A percentile compares a stretch with the other conserved stretches of the same genome.
phyloP scores from a whole-genome alignment of 1,139 yeast genomes.

The Candida anutae region DNA sequence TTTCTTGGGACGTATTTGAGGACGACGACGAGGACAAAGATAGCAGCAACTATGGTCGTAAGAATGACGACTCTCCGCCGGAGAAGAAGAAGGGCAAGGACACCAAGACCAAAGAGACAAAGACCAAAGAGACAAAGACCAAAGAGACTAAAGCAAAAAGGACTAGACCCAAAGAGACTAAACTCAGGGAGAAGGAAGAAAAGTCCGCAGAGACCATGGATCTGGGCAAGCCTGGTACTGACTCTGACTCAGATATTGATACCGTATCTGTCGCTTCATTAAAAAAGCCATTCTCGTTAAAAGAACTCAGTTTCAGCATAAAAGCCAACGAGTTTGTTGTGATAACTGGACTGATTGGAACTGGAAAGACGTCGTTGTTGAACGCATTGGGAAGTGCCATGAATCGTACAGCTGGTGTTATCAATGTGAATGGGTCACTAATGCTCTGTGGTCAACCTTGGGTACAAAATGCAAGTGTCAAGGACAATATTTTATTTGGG shows the following conservation, averaged over 20 bases:
- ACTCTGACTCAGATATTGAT: slow-evolving; percentile 2
- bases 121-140: slow-evolving; percentile 5
- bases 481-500: slow-evolving; percentile 73
- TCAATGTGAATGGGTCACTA: slow-evolving; percentile 37
- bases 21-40: slow-evolving; percentile 16
- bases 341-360: slow-evolving; percentile 64
- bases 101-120: slow-evolving; percentile 5
- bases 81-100: slow-evolving; percentile 4
- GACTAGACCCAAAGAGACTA: slow-evolving; percentile 1
- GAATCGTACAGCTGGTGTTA: slow-evolving; percentile 41
- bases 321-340: slow-evolving; percentile 55
- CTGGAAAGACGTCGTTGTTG: slow-evolving; percentile 62
- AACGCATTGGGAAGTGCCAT: slow-evolving; percentile 57
- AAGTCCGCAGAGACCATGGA: not conserved
- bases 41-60: slow-evolving; percentile 26
- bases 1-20: slow-evolving; percentile 55
- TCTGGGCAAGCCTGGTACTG: slow-evolving; percentile 7
- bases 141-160: no score
- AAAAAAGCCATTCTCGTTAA: slow-evolving; percentile 19
- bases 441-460: slow-evolving; percentile 55
- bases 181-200: not conserved
- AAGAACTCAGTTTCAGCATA: slow-evolving; percentile 24
- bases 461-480: slow-evolving; percentile 79
- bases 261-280: not conserved
- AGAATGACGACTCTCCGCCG: slow-evolving; percentile 7